Conservation (phyloP, 768 basidiomycete species). For the Asterophora parasitica region DNA sequence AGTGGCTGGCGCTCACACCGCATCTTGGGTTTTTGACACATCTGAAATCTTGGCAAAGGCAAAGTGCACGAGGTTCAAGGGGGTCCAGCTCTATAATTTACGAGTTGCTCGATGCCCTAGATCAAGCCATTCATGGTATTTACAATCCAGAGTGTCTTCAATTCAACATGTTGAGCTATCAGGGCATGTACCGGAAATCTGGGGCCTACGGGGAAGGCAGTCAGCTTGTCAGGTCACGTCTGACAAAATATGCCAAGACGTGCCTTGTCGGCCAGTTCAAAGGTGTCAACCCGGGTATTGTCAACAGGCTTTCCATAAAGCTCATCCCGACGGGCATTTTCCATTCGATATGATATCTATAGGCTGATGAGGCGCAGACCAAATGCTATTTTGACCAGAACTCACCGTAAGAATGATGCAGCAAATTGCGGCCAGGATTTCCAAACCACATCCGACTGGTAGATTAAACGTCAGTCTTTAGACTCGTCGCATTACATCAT, state of each 20-base stretch:
- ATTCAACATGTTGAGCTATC: not conserved
- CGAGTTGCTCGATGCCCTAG: no score
- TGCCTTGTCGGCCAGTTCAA: constrained; percentile 64
- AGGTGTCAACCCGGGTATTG: constrained; percentile 52
- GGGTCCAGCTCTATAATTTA: no score
- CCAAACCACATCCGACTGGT: constrained; percentile 45
- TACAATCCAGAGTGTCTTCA: not conserved
- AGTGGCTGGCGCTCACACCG: constrained; percentile 61
- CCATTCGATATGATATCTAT: constrained; percentile 58
- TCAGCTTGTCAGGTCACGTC: not conserved
- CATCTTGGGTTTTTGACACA: constrained; percentile 52
- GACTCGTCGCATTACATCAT: not conserved
- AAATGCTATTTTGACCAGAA: not conserved
- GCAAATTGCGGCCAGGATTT: constrained; percentile 52
- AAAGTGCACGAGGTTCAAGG: constrained; percentile 49
- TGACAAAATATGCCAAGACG: constrained; percentile 3
- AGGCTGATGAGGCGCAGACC: not conserved
- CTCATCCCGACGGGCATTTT: constrained; percentile 53
- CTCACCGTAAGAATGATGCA: constrained; percentile 48
- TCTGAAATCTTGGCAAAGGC: constrained; percentile 44
- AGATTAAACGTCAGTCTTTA: constrained; percentile 6
- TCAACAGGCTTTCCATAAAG: constrained; percentile 46
- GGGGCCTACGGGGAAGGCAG: constrained; percentile 38
- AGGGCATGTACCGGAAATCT: constrained; percentile 53
- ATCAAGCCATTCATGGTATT: no score